Percentiles rank a stretch among this genome's conserved stretches.
Evolutionary conservation across 768 basidiomycete genomes (phyloP).

Genomic region (Leccinum subgranulosum): DNA sequence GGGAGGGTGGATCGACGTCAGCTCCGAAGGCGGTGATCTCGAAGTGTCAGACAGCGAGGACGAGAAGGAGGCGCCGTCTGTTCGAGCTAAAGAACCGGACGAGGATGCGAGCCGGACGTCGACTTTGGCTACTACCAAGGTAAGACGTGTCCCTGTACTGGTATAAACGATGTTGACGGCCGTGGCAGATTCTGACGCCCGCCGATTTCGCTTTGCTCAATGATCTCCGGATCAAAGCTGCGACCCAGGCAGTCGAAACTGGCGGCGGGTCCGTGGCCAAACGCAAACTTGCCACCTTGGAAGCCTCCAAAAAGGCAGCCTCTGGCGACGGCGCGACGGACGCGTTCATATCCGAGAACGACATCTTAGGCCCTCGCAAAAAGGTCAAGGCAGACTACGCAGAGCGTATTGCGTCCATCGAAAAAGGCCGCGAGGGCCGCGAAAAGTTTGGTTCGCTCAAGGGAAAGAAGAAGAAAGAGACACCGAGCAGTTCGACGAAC

Average conservation of each 20-base stretch:
- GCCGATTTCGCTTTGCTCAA: constrained; percentile 93
- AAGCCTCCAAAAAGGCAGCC: constrained; percentile 62
- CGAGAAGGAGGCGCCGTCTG: constrained; percentile 36
- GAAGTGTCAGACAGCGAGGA: constrained; percentile 88
- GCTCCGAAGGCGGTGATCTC: constrained; percentile 62
- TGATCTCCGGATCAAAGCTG: constrained; percentile 81
- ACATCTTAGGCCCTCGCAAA: constrained; percentile 92
- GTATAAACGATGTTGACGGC: neutral
- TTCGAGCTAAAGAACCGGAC: constrained; percentile 9
- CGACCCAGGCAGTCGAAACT: constrained; percentile 62
- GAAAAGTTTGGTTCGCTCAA: constrained; percentile 90
- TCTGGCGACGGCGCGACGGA: constrained; percentile 42
- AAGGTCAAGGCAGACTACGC: constrained; percentile 92
- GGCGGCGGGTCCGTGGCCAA: constrained; percentile 77
- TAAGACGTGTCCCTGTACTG: constrained; percentile 17
- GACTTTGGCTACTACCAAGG: constrained; percentile 79
- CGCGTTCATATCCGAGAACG: constrained; percentile 78
- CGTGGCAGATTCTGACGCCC: constrained; percentile 84
- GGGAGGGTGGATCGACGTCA: constrained; percentile 78
- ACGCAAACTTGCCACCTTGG: constrained; percentile 81
- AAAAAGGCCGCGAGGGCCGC: constrained; percentile 90
- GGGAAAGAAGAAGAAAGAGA: constrained; percentile 87
- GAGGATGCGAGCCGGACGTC: constrained; percentile 43
- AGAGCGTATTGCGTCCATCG: constrained; percentile 87
- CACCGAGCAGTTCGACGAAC: constrained; percentile 85